A percentile compares a stretch with the other conserved stretches of the same genome.
phyloP scores from a whole-genome alignment of 2,329 filamentous ascomycete species.

The Pseudogymnoascus pannorum region DNA sequence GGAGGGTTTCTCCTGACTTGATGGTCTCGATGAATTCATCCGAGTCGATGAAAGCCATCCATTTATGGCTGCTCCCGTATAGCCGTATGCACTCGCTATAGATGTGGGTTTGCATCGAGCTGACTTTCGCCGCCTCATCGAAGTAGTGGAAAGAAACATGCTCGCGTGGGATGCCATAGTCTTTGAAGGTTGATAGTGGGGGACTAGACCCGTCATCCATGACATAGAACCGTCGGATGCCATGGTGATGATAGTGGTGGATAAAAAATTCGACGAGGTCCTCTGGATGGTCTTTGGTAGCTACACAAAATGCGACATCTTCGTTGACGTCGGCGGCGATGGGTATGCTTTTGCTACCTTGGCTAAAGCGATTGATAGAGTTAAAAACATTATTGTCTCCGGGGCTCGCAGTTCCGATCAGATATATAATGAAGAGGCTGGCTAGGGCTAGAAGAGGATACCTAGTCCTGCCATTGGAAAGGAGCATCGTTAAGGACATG shows the following conservation, averaged over 20 bases:
- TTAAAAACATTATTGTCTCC: background rate
- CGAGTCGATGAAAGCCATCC: conserved; percentile 15
- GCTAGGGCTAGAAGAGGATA: background rate
- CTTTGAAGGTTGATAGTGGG: conserved; percentile 17
- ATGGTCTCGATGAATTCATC: conserved; percentile 18
- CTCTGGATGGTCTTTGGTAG: conserved; percentile 18
- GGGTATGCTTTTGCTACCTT: background rate
- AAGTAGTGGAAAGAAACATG: conserved; percentile 22
- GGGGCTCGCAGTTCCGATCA: background rate
- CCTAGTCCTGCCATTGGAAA: background rate
- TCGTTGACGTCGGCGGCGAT: conserved; percentile 12
- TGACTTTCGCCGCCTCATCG: conserved; percentile 5
- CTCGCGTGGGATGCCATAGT: conserved; percentile 14
- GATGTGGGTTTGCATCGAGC: conserved; percentile 17
- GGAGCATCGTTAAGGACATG: too few species aligned
- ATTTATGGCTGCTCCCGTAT: conserved; percentile 14
- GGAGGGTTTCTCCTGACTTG: conserved; percentile 20
- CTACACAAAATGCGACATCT: conserved; percentile 23
- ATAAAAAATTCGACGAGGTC: conserved; percentile 23
- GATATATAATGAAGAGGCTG: background rate
- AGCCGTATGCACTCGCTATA: conserved; percentile 21
- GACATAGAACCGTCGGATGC: conserved; percentile 23
- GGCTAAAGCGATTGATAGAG: background rate
- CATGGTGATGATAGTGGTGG: conserved; percentile 24
- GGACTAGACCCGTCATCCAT: conserved; percentile 24